A percentile compares a stretch with the other conserved stretches of the same genome.
Conservation (phyloP, 345 rosid species). For the Aurinia saxatilis region DNA sequence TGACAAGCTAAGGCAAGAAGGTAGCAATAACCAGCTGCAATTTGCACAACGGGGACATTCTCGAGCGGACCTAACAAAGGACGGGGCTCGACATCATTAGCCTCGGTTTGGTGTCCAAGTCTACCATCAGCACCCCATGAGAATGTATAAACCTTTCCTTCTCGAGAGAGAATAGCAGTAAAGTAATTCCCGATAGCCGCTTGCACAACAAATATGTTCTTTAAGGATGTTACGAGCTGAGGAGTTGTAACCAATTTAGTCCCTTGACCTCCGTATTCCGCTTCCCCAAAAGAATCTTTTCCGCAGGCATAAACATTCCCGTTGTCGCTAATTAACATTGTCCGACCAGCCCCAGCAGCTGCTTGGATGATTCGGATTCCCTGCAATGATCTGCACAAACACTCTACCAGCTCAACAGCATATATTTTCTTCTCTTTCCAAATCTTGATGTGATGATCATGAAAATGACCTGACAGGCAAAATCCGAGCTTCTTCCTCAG, state of each 20-base stretch:
- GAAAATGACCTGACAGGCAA: constrained; percentile 66
- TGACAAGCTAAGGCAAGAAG: constrained; percentile 95
- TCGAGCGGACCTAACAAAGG: constrained; percentile 88
- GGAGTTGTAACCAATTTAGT: constrained; percentile 57
- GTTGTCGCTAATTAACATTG: constrained; percentile 88
- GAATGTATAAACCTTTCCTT: constrained; percentile 90
- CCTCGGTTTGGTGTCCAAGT: constrained; percentile 85
- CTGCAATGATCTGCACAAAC: constrained; percentile 79
- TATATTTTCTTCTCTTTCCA: too few relatives aligned
- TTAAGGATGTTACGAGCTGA: constrained; percentile 70
- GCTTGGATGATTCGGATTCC: constrained; percentile 95
- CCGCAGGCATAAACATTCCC: constrained; percentile 87
- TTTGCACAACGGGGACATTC: constrained; percentile 82
- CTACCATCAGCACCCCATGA: constrained; percentile 79
- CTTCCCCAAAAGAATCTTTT: constrained; percentile 84
- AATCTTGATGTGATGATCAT: neutral
- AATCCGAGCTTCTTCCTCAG: constrained; percentile 78
- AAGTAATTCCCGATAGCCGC: constrained; percentile 93
- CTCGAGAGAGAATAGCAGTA: constrained; percentile 87
- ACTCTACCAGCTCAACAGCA: neutral
- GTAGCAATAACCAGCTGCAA: constrained; percentile 96
- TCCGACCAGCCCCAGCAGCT: constrained; percentile 91
- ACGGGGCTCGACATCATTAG: constrained; percentile 67
- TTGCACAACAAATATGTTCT: constrained; percentile 84
- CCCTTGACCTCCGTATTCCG: constrained; percentile 65